Conservation (phyloP, 2,329 filamentous ascomycete species). For the Penicillium brevicompactum region DNA sequence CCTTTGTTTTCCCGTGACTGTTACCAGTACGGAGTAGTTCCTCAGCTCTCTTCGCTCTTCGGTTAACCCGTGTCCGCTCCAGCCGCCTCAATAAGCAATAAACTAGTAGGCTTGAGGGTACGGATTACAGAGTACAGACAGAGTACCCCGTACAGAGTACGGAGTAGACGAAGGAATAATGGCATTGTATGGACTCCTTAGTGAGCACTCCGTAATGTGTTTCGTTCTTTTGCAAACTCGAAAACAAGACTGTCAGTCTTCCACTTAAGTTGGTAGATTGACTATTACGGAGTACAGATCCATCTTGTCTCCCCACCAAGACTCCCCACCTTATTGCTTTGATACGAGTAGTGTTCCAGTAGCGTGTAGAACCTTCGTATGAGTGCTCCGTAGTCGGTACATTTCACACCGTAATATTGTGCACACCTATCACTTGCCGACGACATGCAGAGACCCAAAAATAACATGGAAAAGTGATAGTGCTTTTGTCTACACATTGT, state of each 20-base stretch:
- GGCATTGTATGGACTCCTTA: not conserved
- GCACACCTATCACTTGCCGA: slow-evolving; percentile 16
- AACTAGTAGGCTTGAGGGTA: not conserved
- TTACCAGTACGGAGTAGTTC: not conserved
- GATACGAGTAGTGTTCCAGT: not conserved
- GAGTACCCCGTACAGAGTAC: too few relatives aligned
- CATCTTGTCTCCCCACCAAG: not conserved
- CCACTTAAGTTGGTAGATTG: not conserved
- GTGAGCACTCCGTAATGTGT: too few relatives aligned
- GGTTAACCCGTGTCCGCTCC: slow-evolving; percentile 25
- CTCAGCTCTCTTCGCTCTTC: slow-evolving; percentile 5
- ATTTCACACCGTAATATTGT: not conserved
- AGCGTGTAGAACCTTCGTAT: not conserved
- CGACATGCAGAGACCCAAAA: slow-evolving; percentile 13
- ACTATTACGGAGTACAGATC: not conserved
- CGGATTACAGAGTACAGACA: too few relatives aligned
- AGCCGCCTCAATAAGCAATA: slow-evolving; percentile 16
- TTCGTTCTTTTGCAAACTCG: too few relatives aligned
- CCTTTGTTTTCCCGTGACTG: slow-evolving; percentile 2
- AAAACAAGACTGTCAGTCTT: not conserved
- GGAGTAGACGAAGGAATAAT: not conserved
- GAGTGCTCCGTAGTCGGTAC: not conserved
- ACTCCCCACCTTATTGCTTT: not conserved
- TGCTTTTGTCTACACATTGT: slow-evolving; percentile 10
- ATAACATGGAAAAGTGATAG: slow-evolving; percentile 2